These are phyloP conservation scores for Cercophora samala DNA, from an alignment of 495 filamentous ascomycete genomes.

Conservation along the genomic window DNA sequence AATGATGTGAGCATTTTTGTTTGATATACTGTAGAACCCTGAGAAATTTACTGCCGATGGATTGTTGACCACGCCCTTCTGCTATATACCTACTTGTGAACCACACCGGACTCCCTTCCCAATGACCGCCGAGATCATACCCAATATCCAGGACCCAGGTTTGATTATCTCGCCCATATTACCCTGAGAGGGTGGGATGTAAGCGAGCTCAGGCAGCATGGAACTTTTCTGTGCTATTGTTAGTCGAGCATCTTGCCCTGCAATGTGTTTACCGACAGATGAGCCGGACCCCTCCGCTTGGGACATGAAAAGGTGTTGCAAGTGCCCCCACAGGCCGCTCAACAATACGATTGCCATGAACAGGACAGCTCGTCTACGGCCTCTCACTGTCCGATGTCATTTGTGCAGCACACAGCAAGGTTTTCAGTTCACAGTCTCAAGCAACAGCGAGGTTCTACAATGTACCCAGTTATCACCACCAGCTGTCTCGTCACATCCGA, in stretches of 20 bases:
- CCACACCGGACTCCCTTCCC: background rate
- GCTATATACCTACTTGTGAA: background rate
- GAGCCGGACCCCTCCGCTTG: background rate
- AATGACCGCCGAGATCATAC: background rate
- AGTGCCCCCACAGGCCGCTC: too few relatives aligned
- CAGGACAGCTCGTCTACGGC: too few relatives aligned
- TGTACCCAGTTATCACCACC: too few relatives aligned
- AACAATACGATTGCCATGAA: too few relatives aligned
- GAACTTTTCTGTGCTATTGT: background rate
- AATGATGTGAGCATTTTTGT: background rate
- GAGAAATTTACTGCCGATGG: background rate
- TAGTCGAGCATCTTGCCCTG: background rate
- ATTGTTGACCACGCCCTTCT: background rate
- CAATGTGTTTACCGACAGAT: background rate
- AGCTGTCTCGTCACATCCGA: too few relatives aligned
- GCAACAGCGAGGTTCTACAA: too few relatives aligned
- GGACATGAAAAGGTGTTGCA: background rate
- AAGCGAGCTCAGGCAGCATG: conserved; percentile 4
- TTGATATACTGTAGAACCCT: background rate
- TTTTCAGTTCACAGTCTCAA: too few relatives aligned
- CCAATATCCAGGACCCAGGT: conserved; percentile 12
- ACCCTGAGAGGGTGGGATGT: background rate
- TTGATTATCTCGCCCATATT: conserved; percentile 10
- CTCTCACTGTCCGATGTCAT: too few relatives aligned
- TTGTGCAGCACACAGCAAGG: too few relatives aligned